Evolutionary conservation across 75 land plant genomes (phyloP).

Genomic region (Cryptomeria japonica): DNA sequence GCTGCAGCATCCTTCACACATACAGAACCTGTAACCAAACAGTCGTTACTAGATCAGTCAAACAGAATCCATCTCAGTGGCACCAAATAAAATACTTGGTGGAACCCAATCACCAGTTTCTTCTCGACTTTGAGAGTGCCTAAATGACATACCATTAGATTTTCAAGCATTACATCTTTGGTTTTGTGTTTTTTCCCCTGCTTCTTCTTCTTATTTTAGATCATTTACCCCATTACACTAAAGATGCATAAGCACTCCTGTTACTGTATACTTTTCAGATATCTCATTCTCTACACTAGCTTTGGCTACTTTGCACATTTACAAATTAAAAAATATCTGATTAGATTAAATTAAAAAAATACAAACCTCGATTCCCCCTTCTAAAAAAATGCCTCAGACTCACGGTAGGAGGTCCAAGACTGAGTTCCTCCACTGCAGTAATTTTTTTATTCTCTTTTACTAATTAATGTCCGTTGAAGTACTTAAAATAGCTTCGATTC

Average conservation of each 20-base stretch:
- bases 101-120: not conserved
- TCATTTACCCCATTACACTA: not conserved
- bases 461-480: not conserved
- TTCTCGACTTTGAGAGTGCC: not conserved
- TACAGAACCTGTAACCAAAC: conserved; percentile 1
- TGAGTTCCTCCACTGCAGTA: not conserved
- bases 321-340: not conserved
- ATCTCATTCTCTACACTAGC: not conserved
- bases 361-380: not conserved
- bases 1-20: not conserved
- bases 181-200: not conserved
- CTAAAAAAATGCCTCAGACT: not conserved
- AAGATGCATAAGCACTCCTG: not conserved
- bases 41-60: not conserved
- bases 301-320: not conserved
- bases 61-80: not conserved
- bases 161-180: not conserved
- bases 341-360: not conserved
- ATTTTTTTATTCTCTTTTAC: not conserved
- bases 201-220: not conserved
- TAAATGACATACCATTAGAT: not conserved
- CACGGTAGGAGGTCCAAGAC: not conserved
- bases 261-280: not conserved
- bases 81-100: not conserved
- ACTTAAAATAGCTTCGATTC: not conserved